phyloP scores from a whole-genome alignment of 345 rosid species.

The Kernera saxatilis region DNA sequence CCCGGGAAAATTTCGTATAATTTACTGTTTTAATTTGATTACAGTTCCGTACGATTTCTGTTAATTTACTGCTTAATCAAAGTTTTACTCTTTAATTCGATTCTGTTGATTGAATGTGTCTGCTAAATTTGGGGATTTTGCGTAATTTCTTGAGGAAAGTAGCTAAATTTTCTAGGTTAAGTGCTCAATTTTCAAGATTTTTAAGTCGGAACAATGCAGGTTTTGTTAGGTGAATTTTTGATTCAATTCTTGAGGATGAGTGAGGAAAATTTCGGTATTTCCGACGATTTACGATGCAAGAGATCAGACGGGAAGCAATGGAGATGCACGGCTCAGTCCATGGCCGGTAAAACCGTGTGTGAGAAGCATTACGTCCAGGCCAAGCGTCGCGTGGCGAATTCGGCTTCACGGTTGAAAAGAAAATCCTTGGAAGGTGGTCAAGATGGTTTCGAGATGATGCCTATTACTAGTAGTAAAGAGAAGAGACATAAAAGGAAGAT shows the following conservation, averaged over 20 bases:
- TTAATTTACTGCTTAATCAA: no score
- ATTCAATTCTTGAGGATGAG: neutral
- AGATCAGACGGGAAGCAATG: neutral
- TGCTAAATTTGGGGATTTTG: no score
- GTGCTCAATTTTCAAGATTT: neutral
- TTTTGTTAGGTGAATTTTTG: neutral
- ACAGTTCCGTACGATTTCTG: no score
- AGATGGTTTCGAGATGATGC: neutral
- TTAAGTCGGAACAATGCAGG: neutral
- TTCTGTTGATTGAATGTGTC: neutral
- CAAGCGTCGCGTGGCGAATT: neutral
- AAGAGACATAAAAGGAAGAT: neutral
- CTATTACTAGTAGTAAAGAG: no score
- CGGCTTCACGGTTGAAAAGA: neutral
- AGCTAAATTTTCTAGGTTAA: neutral
- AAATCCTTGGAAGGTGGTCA: neutral
- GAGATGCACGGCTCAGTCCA: neutral
- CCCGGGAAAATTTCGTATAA: no score
- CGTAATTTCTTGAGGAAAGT: neutral
- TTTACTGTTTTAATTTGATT: no score
- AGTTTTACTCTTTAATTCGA: neutral
- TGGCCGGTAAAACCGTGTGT: neutral
- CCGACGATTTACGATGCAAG: neutral
- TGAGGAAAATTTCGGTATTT: neutral
- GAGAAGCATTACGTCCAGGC: neutral